phyloP scores from a whole-genome alignment of 441 rosid species.

The Corymbia calophylla region DNA sequence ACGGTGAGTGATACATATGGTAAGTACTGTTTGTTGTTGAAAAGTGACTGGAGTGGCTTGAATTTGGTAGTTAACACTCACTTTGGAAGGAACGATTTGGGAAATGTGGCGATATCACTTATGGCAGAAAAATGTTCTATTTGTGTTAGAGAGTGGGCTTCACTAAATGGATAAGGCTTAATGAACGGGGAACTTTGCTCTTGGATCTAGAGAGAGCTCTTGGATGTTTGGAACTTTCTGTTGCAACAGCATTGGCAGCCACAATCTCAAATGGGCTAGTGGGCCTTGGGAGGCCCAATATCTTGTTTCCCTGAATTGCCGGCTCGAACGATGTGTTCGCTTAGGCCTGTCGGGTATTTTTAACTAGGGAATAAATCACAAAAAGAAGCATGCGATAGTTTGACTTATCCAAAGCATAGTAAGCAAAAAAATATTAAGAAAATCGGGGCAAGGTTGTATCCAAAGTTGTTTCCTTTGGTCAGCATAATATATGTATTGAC shows the following conservation, averaged over 20 bases:
- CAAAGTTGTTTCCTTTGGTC: not conserved
- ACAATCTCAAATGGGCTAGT: not conserved
- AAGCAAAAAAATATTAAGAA: not conserved
- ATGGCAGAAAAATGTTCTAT: not conserved
- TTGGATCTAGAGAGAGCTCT: not conserved
- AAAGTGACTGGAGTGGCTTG: not conserved
- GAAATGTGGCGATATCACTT: not conserved
- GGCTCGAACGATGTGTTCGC: not conserved
- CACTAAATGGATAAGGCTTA: not conserved
- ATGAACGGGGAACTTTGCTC: not conserved
- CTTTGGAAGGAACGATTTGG: not conserved
- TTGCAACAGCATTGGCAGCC: too few species aligned
- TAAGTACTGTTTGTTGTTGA: not conserved
- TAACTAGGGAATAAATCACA: not conserved
- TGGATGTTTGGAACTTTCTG: not conserved
- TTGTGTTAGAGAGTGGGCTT: not conserved
- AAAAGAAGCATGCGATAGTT: not conserved
- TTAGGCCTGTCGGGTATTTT: not conserved
- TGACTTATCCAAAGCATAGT: not conserved
- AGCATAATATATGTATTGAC: not conserved
- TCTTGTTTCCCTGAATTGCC: not conserved
- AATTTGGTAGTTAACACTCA: not conserved
- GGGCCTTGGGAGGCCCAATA: not conserved
- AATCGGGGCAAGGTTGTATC: not conserved
- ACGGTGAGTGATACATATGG: too few species aligned